These are phyloP conservation scores for Penicillium odoratum DNA, from an alignment of 495 filamentous ascomycete species.

Conservation along the genomic window DNA sequence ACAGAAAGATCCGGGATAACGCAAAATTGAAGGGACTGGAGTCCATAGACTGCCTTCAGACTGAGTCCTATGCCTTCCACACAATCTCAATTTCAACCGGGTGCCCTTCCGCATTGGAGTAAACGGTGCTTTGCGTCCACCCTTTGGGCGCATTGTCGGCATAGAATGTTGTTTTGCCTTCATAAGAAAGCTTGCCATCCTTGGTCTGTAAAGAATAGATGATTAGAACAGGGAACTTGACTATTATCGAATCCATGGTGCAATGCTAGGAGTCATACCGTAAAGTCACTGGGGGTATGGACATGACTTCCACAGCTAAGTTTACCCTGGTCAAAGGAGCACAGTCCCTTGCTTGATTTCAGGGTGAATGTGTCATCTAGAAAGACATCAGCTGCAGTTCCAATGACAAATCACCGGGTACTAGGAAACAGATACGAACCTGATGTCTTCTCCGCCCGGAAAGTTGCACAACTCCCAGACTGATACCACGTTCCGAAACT, in stretches of 20 bases:
- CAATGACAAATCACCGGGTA: not conserved
- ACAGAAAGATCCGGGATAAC: not conserved
- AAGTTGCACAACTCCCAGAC: constrained; percentile 69
- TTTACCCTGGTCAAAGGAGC: constrained; percentile 46
- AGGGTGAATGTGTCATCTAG: constrained; percentile 58
- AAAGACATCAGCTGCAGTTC: constrained; percentile 8
- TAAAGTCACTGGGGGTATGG: constrained; percentile 44
- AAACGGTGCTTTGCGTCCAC: constrained; percentile 39
- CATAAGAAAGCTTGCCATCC: constrained; percentile 41
- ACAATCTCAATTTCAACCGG: constrained; percentile 39
- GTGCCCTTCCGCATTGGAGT: constrained; percentile 35
- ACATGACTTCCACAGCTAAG: constrained; percentile 54
- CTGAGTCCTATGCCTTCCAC: constrained; percentile 25
- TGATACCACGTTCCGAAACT: constrained; percentile 68
- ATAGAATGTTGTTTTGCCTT: constrained; percentile 55
- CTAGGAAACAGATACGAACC: constrained; percentile 29
- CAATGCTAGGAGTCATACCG: constrained; percentile 30
- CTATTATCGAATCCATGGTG: constrained; percentile 1
- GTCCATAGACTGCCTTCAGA: not conserved
- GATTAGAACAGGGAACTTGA: constrained; percentile 6
- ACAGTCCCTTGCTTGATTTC: constrained; percentile 59
- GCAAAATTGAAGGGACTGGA: not conserved
- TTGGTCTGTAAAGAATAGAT: constrained; percentile 23
- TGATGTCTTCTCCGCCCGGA: constrained; percentile 50
- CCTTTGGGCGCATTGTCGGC: constrained; percentile 59